Base-by-base conservation (phyloP, 1,284 basidiomycete genomes). In the Ustilago cynodontis region DNA sequence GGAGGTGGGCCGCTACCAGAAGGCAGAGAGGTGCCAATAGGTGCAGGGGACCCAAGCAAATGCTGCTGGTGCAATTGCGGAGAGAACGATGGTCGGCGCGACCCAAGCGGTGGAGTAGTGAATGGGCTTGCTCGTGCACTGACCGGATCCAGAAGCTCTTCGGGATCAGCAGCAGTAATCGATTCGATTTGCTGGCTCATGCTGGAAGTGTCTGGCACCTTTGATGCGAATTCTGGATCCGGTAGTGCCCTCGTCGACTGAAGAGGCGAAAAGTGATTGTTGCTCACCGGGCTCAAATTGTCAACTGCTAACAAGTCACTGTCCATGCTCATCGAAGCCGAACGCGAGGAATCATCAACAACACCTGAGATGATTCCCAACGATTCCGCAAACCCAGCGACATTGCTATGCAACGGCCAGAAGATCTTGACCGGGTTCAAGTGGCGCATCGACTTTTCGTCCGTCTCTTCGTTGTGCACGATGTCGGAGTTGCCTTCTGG, bases 381-480 rank as follows among this genome's bases (percentile, higher is more conserved):
- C 5, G 67, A 59, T 43, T 81, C 79, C n/a, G 58, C 71, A 26
- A 51, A 75, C 14, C 29, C 64, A 9, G 71, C 50, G 8, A 74
- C 47, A 56, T 29, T 66, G 33, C 65, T 57, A 54, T 81, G 79
- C 28, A 76, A 39, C 31, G 69, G 65, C 79, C 79, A 81, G 41
- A 80, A 81, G 22, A 72, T 41, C 50, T 79, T 79, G 50, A 81
- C 79, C 20, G 75, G 61, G 33, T 77, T 71, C n/a, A 70, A 37
- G 41, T 79, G 68, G 4, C 73, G 65, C 62, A 78, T 69, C 33
- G 67, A 67, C 29, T 50, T 56, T 51, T 79, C 77, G 14, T 64
- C 54, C 14, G 74, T 77, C 39, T 65, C 69, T 31, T 69, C 61
- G 54, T 79, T 68, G 35, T 50, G 20, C 3, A 31, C 47, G 18